phyloP scores from a whole-genome alignment of 495 filamentous ascomycete species.

The Talaromyces nanjingensis region DNA sequence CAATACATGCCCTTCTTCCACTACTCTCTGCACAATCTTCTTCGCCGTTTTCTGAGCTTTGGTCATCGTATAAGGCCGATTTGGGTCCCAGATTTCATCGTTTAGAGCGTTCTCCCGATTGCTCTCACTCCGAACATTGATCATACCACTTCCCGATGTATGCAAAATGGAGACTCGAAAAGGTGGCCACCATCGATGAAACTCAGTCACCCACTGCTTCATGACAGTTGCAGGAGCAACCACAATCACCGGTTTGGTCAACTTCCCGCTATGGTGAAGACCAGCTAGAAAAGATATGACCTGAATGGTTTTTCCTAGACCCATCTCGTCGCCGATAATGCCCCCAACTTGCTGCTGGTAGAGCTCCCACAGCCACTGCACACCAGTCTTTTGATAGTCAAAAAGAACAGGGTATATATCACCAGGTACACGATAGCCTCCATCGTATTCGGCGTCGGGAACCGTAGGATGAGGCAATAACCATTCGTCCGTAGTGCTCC shows the following conservation, averaged over 20 bases:
- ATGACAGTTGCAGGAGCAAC: constrained; percentile 91
- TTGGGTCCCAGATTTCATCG: constrained; percentile 28
- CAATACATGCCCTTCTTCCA: constrained; percentile 83
- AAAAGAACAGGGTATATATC: constrained; percentile 88
- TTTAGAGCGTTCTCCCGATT: constrained; percentile 61
- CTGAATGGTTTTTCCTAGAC: constrained; percentile 93
- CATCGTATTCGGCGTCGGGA: constrained; percentile 63
- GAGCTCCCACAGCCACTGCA: constrained; percentile 95
- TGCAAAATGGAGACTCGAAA: constrained; percentile 91
- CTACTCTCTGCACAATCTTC: constrained; percentile 73
- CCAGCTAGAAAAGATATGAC: constrained; percentile 86
- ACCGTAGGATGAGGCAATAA: constrained; percentile 75
- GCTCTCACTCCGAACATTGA: constrained; percentile 65
- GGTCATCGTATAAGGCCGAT: constrained; percentile 29
- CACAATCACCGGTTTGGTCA: constrained; percentile 77
- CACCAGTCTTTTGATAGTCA: constrained; percentile 90
- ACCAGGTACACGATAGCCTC: constrained; percentile 74
- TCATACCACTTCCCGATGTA: constrained; percentile 91
- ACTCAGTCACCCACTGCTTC: constrained; percentile 96
- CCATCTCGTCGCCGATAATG: constrained; percentile 98
- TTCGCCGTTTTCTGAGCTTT: constrained; percentile 56
- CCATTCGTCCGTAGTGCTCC: constrained; percentile 60
- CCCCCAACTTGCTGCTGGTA: constrained; percentile 84
- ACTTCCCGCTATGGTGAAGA: constrained; percentile 79
- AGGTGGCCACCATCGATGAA: constrained; percentile 96